phyloP scores from a whole-genome alignment of 225 moss, liverwort and hornwort genomes.

The Polytrichum formosum region DNA sequence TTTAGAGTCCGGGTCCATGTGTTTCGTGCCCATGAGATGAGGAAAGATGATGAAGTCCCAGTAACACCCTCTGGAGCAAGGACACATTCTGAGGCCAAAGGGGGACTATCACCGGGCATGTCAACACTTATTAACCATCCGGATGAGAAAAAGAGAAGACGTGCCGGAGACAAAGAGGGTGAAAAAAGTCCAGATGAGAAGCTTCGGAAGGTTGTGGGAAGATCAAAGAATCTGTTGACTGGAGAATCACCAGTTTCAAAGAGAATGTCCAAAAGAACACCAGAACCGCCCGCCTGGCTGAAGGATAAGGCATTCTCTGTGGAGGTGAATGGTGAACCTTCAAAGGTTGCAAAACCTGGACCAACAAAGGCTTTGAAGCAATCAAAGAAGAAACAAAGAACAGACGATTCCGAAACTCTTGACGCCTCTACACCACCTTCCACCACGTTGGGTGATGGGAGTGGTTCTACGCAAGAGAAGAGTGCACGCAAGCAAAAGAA shows the following conservation, averaged over 20 bases:
- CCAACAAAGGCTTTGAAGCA: not conserved
- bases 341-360: not conserved
- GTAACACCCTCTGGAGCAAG: constrained; percentile 5
- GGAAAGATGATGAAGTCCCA: not conserved
- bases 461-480: not conserved
- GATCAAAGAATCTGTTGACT: not conserved
- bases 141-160: constrained; percentile 13
- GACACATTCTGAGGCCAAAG: constrained; percentile 5
- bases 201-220: constrained; percentile 6
- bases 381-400: not conserved
- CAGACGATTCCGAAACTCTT: no score
- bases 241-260: no score
- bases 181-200: not conserved
- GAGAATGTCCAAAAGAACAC: not conserved
- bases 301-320: not conserved
- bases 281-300: not conserved
- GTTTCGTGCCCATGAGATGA: constrained; percentile 33
- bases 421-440: not conserved
- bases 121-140: constrained; percentile 9
- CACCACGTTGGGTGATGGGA: not conserved
- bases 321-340: not conserved
- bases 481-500: constrained; percentile 7
- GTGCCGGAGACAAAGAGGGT: not conserved
- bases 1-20: constrained; percentile 27
- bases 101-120: constrained; percentile 1